Evolutionary conservation across 805 yeast species (phyloP), one percentile per base, ranked within the genome.

Genomic region (Suhomyces pyralidae): DNA sequence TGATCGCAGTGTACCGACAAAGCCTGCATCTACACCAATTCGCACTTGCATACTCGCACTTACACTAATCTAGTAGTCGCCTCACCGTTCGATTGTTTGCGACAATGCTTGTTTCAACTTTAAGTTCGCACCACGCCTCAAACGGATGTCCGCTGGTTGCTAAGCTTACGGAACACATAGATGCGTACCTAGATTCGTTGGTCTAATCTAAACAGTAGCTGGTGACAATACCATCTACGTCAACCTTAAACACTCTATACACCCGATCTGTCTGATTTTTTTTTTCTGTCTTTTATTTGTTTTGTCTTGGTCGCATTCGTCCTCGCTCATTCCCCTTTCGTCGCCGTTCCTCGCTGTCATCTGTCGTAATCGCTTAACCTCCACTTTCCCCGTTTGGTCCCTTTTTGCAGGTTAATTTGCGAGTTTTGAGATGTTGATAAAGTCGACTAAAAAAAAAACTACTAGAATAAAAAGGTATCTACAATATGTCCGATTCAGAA

Each of bases 381-480:
- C 24, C 42, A 38, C 24, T 38, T 38, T 38, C 19, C 42, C 42
- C 42, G 42, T 15, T 38, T 38, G 42, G 22, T 17, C 42, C 42
- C 42, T 38, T 38, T 30, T 45, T 45, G 40, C 48, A 45, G 32
- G 38, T 45, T 45, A n/a, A 12, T 42, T 22, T 45, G 48, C 40
- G 24, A 26, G 40, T 30, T n/a, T 30, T 20, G 19, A 45, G 38
- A 45, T 22, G 38, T 45, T 45, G 45, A 45, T 22, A 17, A 17
- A 15, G 38, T 45, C 48, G 48, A 45, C 48, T 45, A 45, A 45
- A 45, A 45, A 45, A 45, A 25, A 6, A 15, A 14, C 46, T 26
- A 38, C 24, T 17, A 1, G 14, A 17, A 38, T 8, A 19, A 38
- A 38, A 9, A 15, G 14, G 26, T 28, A 25, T 26, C 48, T 45